phyloP scores from a whole-genome alignment of 2,329 filamentous ascomycete species.

The Aspergillus phoenicis region DNA sequence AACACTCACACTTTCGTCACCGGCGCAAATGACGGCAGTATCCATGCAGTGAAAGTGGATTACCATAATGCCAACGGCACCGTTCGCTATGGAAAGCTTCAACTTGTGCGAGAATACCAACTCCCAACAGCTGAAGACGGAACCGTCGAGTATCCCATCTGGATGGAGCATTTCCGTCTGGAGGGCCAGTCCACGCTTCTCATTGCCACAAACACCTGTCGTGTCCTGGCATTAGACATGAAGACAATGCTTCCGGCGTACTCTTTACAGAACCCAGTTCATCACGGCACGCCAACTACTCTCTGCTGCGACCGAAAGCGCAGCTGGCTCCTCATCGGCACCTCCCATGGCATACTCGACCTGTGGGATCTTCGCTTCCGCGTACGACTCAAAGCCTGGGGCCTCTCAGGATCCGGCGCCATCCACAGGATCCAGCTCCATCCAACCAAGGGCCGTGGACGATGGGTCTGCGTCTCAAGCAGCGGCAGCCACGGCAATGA shows the following conservation, averaged over 20 bases:
- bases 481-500: constrained; percentile 80
- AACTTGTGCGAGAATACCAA: constrained; percentile 76
- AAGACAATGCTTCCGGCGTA: constrained; percentile 83
- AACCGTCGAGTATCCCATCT: constrained; percentile 74
- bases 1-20: constrained; percentile 92
- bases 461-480: constrained; percentile 85
- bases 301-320: constrained; percentile 85
- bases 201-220: constrained; percentile 82
- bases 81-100: constrained; percentile 75
- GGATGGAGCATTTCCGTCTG: constrained; percentile 87
- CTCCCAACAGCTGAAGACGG: constrained; percentile 50
- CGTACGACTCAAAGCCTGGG: constrained; percentile 84
- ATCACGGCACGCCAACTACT: constrained; percentile 87
- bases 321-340: constrained; percentile 90
- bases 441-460: constrained; percentile 74
- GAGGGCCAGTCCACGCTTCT: constrained; percentile 81
- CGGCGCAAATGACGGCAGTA: constrained; percentile 83
- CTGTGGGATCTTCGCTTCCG: constrained; percentile 97
- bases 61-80: constrained; percentile 61
- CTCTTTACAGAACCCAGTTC: constrained; percentile 79
- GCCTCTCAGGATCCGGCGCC: constrained; percentile 75
- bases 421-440: constrained; percentile 81
- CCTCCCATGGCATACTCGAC: constrained; percentile 87
- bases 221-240: constrained; percentile 81
- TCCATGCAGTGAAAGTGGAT: constrained; percentile 86